Evolutionary conservation across 2,329 filamentous ascomycete genomes (phyloP).

Genomic region (Aspergillus ruber): DNA sequence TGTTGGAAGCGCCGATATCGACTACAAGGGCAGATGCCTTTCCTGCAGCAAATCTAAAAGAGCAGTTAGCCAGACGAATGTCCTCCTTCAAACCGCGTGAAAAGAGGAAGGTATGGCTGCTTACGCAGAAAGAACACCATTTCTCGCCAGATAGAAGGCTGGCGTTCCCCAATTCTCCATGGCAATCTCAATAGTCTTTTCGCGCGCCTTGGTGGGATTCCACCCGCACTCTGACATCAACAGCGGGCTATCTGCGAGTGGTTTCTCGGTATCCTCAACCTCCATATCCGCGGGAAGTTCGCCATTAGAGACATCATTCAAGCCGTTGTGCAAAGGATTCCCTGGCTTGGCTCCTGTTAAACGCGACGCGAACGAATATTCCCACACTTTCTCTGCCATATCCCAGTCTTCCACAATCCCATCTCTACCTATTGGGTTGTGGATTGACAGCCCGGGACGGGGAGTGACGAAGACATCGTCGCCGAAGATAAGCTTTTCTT

Average conservation of each 20-base stretch:
- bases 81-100: background rate
- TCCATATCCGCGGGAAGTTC: slow-evolving; percentile 57
- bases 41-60: slow-evolving; percentile 67
- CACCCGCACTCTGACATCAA: slow-evolving; percentile 91
- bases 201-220: slow-evolving; percentile 80
- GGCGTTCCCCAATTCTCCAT: slow-evolving; percentile 97
- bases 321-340: slow-evolving; percentile 66
- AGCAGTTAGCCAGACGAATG: background rate
- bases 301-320: slow-evolving; percentile 61
- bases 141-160: slow-evolving; percentile 87
- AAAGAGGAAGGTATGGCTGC: slow-evolving; percentile 17
- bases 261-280: slow-evolving; percentile 60
- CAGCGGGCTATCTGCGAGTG: slow-evolving; percentile 80
- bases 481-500: slow-evolving; percentile 65
- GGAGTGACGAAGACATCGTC: slow-evolving; percentile 83
- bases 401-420: slow-evolving; percentile 97
- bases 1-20: slow-evolving; percentile 82
- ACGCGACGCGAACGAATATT: slow-evolving; percentile 82
- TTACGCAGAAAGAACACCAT: slow-evolving; percentile 75
- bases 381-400: slow-evolving; percentile 79
- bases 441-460: slow-evolving; percentile 68
- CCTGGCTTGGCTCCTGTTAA: slow-evolving; percentile 70
- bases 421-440: slow-evolving; percentile 86
- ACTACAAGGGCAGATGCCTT: slow-evolving; percentile 90
- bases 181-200: slow-evolving; percentile 90